Conservation (phyloP, 164 flowering plant genomes). For the Umbilicus rupestris region DNA sequence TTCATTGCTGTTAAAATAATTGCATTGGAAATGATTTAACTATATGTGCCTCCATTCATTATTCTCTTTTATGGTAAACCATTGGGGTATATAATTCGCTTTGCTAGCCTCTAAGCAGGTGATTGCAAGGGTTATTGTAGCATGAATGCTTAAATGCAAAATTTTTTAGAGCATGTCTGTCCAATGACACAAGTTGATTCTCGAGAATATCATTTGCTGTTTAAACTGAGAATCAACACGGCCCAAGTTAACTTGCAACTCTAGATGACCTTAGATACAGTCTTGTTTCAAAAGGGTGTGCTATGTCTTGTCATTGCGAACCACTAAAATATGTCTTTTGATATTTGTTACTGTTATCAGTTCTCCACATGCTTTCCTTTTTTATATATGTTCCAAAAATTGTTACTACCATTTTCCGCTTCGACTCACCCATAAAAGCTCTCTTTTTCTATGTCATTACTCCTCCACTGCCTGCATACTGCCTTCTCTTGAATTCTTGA, state of each 20-base stretch:
- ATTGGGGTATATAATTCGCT: neutral
- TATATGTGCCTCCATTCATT: too few relatives aligned
- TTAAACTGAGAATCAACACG: neutral
- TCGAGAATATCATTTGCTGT: too few relatives aligned
- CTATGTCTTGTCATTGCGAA: neutral
- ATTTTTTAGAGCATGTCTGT: too few relatives aligned
- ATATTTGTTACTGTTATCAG: neutral
- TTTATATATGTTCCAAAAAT: neutral
- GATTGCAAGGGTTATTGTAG: neutral
- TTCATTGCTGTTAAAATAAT: too few relatives aligned
- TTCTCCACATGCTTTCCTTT: neutral
- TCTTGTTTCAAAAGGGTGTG: neutral
- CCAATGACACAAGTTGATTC: too few relatives aligned
- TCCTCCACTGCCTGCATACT: too few relatives aligned
- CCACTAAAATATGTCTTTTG: neutral
- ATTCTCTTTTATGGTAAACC: neutral
- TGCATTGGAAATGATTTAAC: too few relatives aligned
- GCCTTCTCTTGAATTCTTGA: neutral
- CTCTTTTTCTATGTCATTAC: neutral
- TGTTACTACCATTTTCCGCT: neutral
- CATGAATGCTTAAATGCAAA: neutral
- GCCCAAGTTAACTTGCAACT: neutral
- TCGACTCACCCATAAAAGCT: neutral
- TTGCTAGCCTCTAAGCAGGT: neutral
- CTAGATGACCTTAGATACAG: neutral